These are phyloP conservation scores for Scenedesmus sp. DNA, from an alignment of 163 green algal genomes.

Conservation along the genomic window DNA sequence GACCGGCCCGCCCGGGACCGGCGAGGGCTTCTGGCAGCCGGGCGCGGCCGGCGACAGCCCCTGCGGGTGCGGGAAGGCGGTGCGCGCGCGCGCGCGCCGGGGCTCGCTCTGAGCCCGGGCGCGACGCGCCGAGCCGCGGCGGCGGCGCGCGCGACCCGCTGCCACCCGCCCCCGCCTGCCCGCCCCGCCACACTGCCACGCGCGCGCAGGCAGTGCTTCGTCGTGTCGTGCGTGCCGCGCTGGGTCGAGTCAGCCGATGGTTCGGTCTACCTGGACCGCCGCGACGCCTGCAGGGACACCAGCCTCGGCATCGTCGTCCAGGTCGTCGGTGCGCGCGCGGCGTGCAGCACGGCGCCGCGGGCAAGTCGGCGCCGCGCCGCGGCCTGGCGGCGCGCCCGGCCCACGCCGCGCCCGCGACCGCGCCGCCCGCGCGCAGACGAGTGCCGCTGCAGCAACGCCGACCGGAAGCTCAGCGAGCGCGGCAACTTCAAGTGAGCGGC, in stretches of 20 bases:
- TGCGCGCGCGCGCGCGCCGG: neutral
- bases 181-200: neutral
- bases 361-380: too few relatives aligned
- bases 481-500: slow-evolving; percentile 48
- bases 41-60: neutral
- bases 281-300: slow-evolving; percentile 2
- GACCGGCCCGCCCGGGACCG: slow-evolving; percentile 13
- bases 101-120: neutral
- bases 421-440: slow-evolving; percentile 7
- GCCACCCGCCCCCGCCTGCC: too few relatives aligned
- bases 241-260: slow-evolving; percentile 30
- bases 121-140: too few relatives aligned
- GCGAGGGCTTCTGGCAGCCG: slow-evolving; percentile 24
- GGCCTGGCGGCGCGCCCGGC: too few relatives aligned
- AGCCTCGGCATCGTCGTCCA: neutral
- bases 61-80: slow-evolving; percentile 26
- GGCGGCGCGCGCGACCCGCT: too few relatives aligned
- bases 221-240: slow-evolving; percentile 10
- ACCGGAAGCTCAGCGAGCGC: slow-evolving; percentile 1
- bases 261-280: slow-evolving; percentile 28
- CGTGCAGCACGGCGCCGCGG: too few relatives aligned
- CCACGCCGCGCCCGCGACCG: too few relatives aligned
- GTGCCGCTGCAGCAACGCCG: slow-evolving; percentile 34
- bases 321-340: slow-evolving; percentile 9
- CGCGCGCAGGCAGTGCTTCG: slow-evolving; percentile 10